Base-by-base conservation (phyloP, 2,329 filamentous ascomycete genomes). In the Ascochyta viciae-villosae region DNA sequence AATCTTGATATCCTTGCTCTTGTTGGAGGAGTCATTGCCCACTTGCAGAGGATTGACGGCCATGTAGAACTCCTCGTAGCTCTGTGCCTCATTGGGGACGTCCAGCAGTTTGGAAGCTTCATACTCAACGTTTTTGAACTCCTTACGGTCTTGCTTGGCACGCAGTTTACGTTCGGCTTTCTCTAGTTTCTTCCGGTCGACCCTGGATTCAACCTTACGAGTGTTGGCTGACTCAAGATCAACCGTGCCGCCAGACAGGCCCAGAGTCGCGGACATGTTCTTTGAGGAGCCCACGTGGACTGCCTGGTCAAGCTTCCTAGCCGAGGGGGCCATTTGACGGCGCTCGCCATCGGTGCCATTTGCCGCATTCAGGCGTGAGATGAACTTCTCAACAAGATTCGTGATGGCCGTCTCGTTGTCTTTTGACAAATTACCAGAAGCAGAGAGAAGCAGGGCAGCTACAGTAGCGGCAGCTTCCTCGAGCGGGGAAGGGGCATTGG, bases 21-120 rank as follows among this genome's bases (percentile, higher is more conserved):
- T 99, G 47, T 78, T 76, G 43, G 71, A 65, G 29, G 88, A 84
- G 57, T 88, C 87, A 22, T 83, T 80, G 50, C 92, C 94, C 58
- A 98, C 72, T 74, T 98, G 94, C 61, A 99, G 85, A 58, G 95
- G 95, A 77, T 99, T 99, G 81, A 99, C 95, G 50, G 92, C 89
- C 95, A 99, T 98, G 85, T 96, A 99, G 80, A 99, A 98, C 76
- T 99, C 95, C 78, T 99, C 95, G 75, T 99, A 99, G 37, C 92
- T 96, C 82, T 96, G 89, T 12, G 93, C 82, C 68, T 89, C 86
- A 68, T 94, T 89, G 4, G 91, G 84, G 77, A 91, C 86, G 73
- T 96, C 89, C 64, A 99, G 87, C 64, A 99, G 82, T 65, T 88
- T 88, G 12, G 95, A 98, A 0, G 95, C 91, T 80, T 99, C 95